A percentile compares a stretch with the other conserved stretches of the same genome.
Evolutionary conservation across 148 eudicot genomes (phyloP).

Genomic region (Heliamphora exappendiculata): DNA sequence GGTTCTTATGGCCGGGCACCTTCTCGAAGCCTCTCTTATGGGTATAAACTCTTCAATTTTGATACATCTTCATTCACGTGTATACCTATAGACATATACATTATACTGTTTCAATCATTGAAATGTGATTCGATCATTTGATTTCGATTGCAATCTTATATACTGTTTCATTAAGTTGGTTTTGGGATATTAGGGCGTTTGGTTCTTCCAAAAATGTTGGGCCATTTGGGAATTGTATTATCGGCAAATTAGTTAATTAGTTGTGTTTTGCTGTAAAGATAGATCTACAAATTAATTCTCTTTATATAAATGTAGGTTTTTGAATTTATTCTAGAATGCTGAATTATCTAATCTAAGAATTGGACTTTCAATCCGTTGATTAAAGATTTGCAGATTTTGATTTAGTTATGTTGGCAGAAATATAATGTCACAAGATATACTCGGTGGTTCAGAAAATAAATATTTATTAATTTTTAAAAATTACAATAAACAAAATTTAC

Average conservation of each 20-base stretch:
- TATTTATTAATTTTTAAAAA: too few species aligned
- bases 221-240: neutral
- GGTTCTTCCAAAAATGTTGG: neutral
- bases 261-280: neutral
- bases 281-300: neutral
- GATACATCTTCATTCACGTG: neutral
- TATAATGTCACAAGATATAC: too few species aligned
- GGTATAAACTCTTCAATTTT: slow-evolving; percentile 30
- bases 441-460: too few species aligned
- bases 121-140: neutral
- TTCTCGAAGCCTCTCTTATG: slow-evolving; percentile 86
- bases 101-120: neutral
- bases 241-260: neutral
- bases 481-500: too few species aligned
- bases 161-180: neutral
- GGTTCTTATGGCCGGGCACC: slow-evolving; percentile 45
- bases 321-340: too few species aligned
- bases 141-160: neutral
- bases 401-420: too few species aligned
- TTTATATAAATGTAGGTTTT: too few species aligned
- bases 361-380: too few species aligned
- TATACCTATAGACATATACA: neutral
- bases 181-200: neutral
- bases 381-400: too few species aligned
- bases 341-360: too few species aligned